Evolutionary conservation across 2,329 filamentous ascomycete genomes (phyloP).

Genomic region (Ceratocystis harringtonii): DNA sequence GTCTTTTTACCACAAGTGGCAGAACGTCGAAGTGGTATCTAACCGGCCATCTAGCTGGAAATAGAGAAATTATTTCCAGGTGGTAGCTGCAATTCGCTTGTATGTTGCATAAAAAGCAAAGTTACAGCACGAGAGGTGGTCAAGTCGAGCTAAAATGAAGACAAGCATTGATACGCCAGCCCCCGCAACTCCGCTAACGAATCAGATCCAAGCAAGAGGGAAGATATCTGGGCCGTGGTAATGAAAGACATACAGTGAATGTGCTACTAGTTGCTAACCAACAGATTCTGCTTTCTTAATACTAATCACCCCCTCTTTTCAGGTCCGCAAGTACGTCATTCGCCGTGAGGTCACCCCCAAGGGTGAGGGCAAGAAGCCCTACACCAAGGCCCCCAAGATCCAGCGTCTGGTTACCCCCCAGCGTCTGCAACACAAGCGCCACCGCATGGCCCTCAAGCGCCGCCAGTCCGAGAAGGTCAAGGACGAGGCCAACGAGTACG

Average conservation of each 20-base stretch:
- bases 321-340: conserved; percentile 99
- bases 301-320: conserved; percentile 21
- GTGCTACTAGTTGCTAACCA: conserved; percentile 24
- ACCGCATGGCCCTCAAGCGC: conserved; percentile 95
- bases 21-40: background rate
- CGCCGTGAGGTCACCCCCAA: conserved; percentile 95
- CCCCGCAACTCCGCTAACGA: conserved; percentile 8
- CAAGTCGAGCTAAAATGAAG: background rate
- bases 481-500: conserved; percentile 98
- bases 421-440: conserved; percentile 99
- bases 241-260: conserved; percentile 15
- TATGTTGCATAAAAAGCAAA: background rate
- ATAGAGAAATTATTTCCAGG: conserved; percentile 9
- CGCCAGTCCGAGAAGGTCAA: conserved; percentile 93
- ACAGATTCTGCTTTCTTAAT: conserved; percentile 2
- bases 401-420: conserved; percentile 98
- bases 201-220: background rate
- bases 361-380: conserved; percentile 92
- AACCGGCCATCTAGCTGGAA: conserved; percentile 6
- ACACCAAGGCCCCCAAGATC: conserved; percentile 99
- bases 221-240: conserved; percentile 10
- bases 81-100: conserved; percentile 15
- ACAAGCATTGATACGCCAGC: background rate
- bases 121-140: background rate
- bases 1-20: background rate